Evolutionary conservation across 805 yeast species (phyloP).

Genomic region (Kuraishia capsulata): DNA sequence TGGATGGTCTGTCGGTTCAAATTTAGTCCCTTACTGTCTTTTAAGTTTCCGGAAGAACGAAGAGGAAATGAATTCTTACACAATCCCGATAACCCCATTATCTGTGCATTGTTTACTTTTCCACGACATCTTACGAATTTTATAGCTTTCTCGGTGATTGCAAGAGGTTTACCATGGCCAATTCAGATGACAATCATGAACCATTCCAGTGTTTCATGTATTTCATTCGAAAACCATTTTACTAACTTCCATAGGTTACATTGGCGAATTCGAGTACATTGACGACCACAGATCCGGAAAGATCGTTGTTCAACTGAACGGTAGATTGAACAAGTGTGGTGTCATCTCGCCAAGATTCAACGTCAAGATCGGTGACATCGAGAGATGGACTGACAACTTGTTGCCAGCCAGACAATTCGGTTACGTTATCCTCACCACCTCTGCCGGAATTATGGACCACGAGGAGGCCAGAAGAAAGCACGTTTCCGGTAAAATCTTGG

Average conservation of each 20-base stretch:
- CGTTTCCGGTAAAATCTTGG: slow-evolving; percentile 98
- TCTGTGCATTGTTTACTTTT: slow-evolving; percentile 54
- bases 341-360: slow-evolving; percentile 98
- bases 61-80: slow-evolving; percentile 57
- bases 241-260: slow-evolving; percentile 50
- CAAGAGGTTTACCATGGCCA: too few relatives aligned
- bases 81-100: slow-evolving; percentile 30
- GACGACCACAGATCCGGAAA: slow-evolving; percentile 99
- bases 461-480: slow-evolving; percentile 99
- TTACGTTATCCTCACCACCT: slow-evolving; percentile 94
- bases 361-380: slow-evolving; percentile 91
- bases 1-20: slow-evolving; percentile 85
- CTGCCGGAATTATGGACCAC: slow-evolving; percentile 99
- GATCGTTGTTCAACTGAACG: slow-evolving; percentile 94
- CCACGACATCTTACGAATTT: too few relatives aligned
- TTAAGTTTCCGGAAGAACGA: slow-evolving; percentile 90
- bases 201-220: too few relatives aligned
- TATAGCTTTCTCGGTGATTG: too few relatives aligned
- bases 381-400: slow-evolving; percentile 98
- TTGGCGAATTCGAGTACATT: slow-evolving; percentile 97
- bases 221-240: slow-evolving; percentile 16
- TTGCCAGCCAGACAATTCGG: slow-evolving; percentile 99
- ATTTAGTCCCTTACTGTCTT: slow-evolving; percentile 94
- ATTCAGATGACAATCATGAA: too few relatives aligned
- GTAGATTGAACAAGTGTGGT: slow-evolving; percentile 98